Conservation (phyloP, 495 filamentous ascomycete species). For the Rostrohypoxylon terebratum region DNA sequence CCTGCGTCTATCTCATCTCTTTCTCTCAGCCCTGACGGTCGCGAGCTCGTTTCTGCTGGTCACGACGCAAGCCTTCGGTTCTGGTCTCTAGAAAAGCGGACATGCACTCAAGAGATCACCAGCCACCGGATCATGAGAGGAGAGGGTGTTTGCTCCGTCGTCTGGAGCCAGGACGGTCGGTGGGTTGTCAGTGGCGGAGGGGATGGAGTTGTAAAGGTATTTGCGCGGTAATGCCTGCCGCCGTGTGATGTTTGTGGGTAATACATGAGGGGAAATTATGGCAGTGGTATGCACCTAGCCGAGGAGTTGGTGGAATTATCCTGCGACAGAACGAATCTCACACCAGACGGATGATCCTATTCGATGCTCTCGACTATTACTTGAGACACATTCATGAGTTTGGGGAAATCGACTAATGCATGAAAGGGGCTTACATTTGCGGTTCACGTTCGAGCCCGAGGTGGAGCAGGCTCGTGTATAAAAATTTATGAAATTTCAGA, state of each 20-base stretch:
- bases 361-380: conserved; percentile 23
- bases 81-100: conserved; percentile 96
- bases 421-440: conserved; percentile 27
- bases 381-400: conserved; percentile 4
- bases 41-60: conserved; percentile 93
- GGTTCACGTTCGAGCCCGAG: conserved; percentile 18
- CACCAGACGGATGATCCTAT: conserved; percentile 23
- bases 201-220: conserved; percentile 98
- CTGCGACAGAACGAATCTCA: conserved; percentile 29
- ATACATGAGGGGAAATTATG: conserved; percentile 10
- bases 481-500: conserved; percentile 32
- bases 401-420: conserved; percentile 25
- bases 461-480: conserved; percentile 36
- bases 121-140: conserved; percentile 91
- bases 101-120: conserved; percentile 93
- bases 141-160: conserved; percentile 91
- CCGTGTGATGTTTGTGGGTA: background rate
- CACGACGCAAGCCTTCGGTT: conserved; percentile 95
- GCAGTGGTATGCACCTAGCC: conserved; percentile 21
- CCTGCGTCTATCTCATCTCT: conserved; percentile 90
- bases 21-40: conserved; percentile 89
- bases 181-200: conserved; percentile 96
- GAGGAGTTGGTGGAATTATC: conserved; percentile 38
- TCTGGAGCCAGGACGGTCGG: conserved; percentile 92
- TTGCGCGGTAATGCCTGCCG: conserved; percentile 62